A percentile compares a stretch with the other conserved stretches of the same genome.
phyloP scores from a whole-genome alignment of 352 stramenopile species.

The Pythium inflatum region DNA sequence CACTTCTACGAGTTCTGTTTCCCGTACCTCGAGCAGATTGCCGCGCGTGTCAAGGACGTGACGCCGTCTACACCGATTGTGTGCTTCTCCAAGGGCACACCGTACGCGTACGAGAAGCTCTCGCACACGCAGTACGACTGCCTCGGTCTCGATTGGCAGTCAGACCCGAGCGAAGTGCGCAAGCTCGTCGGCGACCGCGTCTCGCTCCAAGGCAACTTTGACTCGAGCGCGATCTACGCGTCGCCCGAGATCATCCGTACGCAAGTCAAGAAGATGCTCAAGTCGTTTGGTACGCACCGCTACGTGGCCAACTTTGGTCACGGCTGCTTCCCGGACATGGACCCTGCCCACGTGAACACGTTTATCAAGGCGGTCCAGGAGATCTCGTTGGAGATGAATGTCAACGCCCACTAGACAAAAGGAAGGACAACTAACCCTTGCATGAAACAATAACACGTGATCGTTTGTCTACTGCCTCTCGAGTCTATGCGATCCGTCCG shows the following conservation, averaged over 20 bases:
- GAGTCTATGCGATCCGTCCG: conserved; percentile 31
- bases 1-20: conserved; percentile 96
- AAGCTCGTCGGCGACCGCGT: conserved; percentile 74
- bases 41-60: conserved; percentile 74
- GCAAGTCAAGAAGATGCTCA: conserved; percentile 93
- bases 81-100: conserved; percentile 87
- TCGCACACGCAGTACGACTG: conserved; percentile 94
- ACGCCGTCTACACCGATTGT: conserved; percentile 70
- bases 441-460: conserved; percentile 24
- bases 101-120: conserved; percentile 77
- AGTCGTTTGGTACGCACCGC: conserved; percentile 92
- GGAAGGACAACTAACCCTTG: background rate
- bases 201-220: conserved; percentile 93
- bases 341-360: conserved; percentile 91
- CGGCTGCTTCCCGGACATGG: conserved; percentile 96
- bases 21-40: conserved; percentile 89
- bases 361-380: conserved; percentile 98
- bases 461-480: background rate
- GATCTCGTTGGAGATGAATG: conserved; percentile 88
- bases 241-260: conserved; percentile 84
- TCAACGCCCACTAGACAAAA: conserved; percentile 38
- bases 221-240: conserved; percentile 89
- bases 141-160: conserved; percentile 93
- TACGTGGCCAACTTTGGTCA: conserved; percentile 99
- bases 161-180: conserved; percentile 89